These are phyloP conservation scores for Macrophomina pseudophaseolina DNA, from an alignment of 2,329 filamentous ascomycete species.

Conservation along the genomic window DNA sequence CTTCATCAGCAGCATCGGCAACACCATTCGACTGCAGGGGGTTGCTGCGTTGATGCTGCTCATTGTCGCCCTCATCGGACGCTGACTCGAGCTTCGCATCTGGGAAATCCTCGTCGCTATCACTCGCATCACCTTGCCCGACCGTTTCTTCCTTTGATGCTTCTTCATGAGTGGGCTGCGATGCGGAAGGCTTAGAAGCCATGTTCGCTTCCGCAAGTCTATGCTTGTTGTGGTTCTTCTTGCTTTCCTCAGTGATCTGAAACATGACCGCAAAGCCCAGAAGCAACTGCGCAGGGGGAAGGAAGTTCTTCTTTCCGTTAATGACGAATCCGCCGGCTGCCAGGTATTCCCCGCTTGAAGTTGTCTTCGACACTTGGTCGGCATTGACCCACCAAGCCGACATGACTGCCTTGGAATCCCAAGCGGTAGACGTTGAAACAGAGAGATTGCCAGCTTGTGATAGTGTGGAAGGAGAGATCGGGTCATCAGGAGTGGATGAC, in stretches of 20 bases:
- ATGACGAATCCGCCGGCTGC: slow-evolving; percentile 79
- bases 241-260: slow-evolving; percentile 86
- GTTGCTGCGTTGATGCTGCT: slow-evolving; percentile 41
- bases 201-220: slow-evolving; percentile 54
- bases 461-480: slow-evolving; percentile 88
- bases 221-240: slow-evolving; percentile 78
- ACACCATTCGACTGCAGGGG: slow-evolving; percentile 44
- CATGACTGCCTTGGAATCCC: slow-evolving; percentile 97
- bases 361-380: slow-evolving; percentile 87
- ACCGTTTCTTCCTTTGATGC: slow-evolving; percentile 32
- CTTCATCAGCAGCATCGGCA: slow-evolving; percentile 3
- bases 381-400: slow-evolving; percentile 94
- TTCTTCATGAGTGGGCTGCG: slow-evolving; percentile 26
- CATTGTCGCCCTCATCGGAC: slow-evolving; percentile 43
- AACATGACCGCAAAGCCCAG: slow-evolving; percentile 90
- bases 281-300: slow-evolving; percentile 85
- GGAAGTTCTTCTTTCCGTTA: slow-evolving; percentile 84
- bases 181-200: slow-evolving; percentile 28
- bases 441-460: slow-evolving; percentile 86
- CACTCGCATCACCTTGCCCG: slow-evolving; percentile 37
- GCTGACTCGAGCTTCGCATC: slow-evolving; percentile 46
- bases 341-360: slow-evolving; percentile 78
- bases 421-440: slow-evolving; percentile 85
- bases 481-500: slow-evolving; percentile 74
- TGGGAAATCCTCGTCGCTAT: slow-evolving; percentile 53